Evolutionary conservation across 805 yeast genomes (phyloP), one percentile per base, ranked within the genome.

Genomic region (Wickerhamiella sergipiensis): DNA sequence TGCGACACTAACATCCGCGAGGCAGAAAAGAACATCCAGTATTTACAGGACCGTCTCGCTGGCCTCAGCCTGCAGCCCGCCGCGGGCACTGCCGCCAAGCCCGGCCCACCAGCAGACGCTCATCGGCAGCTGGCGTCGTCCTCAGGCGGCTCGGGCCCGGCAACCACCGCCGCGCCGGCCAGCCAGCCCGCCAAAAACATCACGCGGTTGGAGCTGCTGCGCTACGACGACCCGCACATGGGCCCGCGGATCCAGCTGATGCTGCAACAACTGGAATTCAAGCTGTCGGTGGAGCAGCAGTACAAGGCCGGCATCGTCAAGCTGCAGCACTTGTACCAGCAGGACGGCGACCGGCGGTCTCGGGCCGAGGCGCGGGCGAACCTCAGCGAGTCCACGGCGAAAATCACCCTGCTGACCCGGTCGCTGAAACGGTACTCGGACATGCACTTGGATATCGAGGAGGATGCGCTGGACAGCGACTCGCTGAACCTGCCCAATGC

Each of bases 211-310:
- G 98, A 92, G 64, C 72, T 92, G 51, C 75, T 87, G 63, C 88
- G 88, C 60, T 88, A 87, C 62, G 97, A 92, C 61, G 85, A 95
- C 59, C 96, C 97, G 0, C 85, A 95, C 0, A 71, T 92, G 58
- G 96, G 97, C 10, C 96, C 92, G 60, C 78, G 92, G 55, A 92
- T 92, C 61, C 96, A 87, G 67, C 81, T 85, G 60, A 89, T 92
- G 97, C 75, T 90, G 50, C 97, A 89, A 68, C 95, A 88, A 66
- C 73, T 92, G 53, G 95, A 89, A 64, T 88, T 90, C 66, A 92
- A 92, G 67, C 74, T 90, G 45, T 92, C 90, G 62, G 95, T 90
- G 39, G 99, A 92, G 65, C 80, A 85, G 59, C 95, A 92, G 67
- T 92, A 90, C 67, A 81, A 82, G 60, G 90, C 82, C 57, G 97